Evolutionary conservation across 2,329 filamentous ascomycete genomes (phyloP), one percentile per base, ranked within the genome.

Genomic region (Fusarium sp.): DNA sequence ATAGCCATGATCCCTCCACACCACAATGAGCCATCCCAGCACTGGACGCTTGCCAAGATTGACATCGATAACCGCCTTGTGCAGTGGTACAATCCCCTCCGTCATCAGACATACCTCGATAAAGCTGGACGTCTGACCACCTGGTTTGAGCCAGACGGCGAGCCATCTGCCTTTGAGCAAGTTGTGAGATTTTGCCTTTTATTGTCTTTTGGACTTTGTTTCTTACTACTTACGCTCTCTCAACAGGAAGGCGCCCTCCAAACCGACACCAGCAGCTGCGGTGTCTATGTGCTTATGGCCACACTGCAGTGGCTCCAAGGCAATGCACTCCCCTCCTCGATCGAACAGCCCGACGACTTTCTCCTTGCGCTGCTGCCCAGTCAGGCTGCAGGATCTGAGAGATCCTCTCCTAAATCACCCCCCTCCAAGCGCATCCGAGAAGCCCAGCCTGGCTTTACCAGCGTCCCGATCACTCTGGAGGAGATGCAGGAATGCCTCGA

Each of bases 401-500:
- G n/a, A n/a, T 41, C 19, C 39, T 15, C 39, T 14, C 19, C 39
- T 4, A 22, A 13, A 3, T 8, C 11, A 14, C 19, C 39, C 11
- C 19, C 39, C 11, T n/a, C 39, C 3, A 41, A 41, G 19, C 39
- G 39, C 6, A n/a, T 11, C 6, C 39, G 19, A 41, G 0, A 41
- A 14, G 13, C 11, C 19, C 19, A 11, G n/a, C 7, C 13, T 10
- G 6, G 1, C 13, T 5, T 4, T 8, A 2, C 15, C 7, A 0
- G n/a, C 19, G 15, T 22, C 0, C 0, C 39, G n/a, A 19, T 20
- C 4, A 22, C 19, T 7, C 19, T 5, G 13, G 6, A 11, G 19
- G 39, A 41, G 39, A 41, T 41, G 39, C 39, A 19, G 4, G 13
- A 7, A 7, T 41, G 19, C 22, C 19, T 41, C 3, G 4, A 41